Evolutionary conservation across 331 rosid genomes (phyloP).

Genomic region (Malus hybrid): DNA sequence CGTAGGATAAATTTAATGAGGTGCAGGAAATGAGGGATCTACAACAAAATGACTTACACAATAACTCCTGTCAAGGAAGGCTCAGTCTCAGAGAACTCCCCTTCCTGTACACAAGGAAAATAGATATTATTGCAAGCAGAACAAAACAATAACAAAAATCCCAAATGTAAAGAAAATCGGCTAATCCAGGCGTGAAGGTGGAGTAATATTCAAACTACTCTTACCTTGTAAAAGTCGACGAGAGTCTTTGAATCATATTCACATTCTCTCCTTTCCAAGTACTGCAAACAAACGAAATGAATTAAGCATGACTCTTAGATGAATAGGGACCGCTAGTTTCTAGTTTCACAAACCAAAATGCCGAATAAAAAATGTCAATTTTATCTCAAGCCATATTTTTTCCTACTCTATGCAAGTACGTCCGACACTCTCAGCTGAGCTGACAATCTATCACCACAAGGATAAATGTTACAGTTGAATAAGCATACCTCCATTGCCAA

Average conservation of each 20-base stretch:
- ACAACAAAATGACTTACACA: conserved; percentile 48
- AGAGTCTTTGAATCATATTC: conserved; percentile 73
- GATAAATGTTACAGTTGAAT: background rate
- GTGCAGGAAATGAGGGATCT: background rate
- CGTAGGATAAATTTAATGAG: background rate
- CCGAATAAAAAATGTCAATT: background rate
- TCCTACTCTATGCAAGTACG: background rate
- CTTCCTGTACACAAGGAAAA: conserved; percentile 43
- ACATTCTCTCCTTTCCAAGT: conserved; percentile 88
- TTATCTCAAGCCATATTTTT: background rate
- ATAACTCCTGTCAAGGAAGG: conserved; percentile 70
- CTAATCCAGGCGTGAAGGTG: background rate
- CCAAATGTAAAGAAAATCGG: background rate
- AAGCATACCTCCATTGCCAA: conserved; percentile 71
- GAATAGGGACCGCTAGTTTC: too few species aligned
- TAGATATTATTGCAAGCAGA: background rate
- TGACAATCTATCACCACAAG: background rate
- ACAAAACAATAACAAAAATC: background rate
- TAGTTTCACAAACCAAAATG: background rate
- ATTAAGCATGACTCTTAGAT: background rate
- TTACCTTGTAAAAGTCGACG: conserved; percentile 70
- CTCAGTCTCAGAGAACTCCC: conserved; percentile 23
- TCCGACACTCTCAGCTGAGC: background rate
- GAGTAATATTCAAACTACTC: conserved; percentile 3
- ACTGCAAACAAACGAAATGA: conserved; percentile 32